phyloP scores from a whole-genome alignment of 768 basidiomycete species.

The Gymnopilus dilepis region DNA sequence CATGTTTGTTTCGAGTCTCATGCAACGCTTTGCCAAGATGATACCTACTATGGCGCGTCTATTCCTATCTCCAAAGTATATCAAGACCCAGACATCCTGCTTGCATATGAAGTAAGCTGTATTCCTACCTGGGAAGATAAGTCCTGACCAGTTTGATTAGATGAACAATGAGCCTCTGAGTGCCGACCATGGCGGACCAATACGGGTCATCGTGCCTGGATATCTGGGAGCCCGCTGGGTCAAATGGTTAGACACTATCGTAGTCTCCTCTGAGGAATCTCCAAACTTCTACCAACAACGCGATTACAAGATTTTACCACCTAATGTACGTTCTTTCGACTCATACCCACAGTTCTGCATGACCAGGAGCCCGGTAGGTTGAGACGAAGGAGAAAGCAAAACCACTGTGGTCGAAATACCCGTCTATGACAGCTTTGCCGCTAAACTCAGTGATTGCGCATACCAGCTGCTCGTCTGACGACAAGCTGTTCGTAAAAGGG shows the following conservation, averaged over 20 bases:
- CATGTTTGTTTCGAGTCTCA: conserved; percentile 69
- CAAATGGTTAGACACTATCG: conserved; percentile 74
- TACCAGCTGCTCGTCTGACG: conserved; percentile 35
- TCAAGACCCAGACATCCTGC: conserved; percentile 55
- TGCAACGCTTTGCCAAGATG: conserved; percentile 65
- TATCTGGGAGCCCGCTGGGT: conserved; percentile 75
- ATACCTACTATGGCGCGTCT: conserved; percentile 66
- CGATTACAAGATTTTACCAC: conserved; percentile 71
- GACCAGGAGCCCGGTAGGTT: conserved; percentile 34
- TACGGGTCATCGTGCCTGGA: conserved; percentile 73
- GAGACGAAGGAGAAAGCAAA: conserved; percentile 51
- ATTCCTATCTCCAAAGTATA: conserved; percentile 59
- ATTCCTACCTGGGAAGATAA: neutral
- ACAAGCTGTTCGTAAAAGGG: conserved; percentile 53
- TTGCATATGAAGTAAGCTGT: conserved; percentile 63
- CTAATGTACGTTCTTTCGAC: conserved; percentile 39
- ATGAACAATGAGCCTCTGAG: conserved; percentile 69
- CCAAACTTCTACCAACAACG: conserved; percentile 74
- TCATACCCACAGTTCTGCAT: conserved; percentile 8
- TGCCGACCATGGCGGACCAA: conserved; percentile 66
- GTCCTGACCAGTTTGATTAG: conserved; percentile 34
- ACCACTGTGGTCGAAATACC: conserved; percentile 57
- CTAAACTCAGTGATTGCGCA: conserved; percentile 67
- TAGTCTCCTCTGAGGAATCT: conserved; percentile 58
- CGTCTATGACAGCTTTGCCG: conserved; percentile 61